Conservation (phyloP, 345 rosid species). For the Hibiscus trionum region DNA sequence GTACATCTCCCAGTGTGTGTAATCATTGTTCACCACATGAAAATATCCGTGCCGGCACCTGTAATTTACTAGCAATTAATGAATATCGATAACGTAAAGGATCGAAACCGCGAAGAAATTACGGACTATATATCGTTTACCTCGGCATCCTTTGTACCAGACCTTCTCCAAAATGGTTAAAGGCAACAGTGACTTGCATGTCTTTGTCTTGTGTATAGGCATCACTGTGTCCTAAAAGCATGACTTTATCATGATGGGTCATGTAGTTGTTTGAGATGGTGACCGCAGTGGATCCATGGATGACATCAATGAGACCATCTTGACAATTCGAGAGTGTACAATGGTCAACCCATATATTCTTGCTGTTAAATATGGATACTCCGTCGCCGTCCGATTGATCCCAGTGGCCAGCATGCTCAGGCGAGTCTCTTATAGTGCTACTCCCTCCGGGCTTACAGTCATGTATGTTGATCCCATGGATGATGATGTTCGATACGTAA, state of each 20-base stretch:
- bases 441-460: neutral
- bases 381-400: neutral
- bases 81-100: neutral
- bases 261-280: neutral
- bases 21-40: slow-evolving; percentile 1
- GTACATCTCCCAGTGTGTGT: neutral
- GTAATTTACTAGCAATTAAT: neutral
- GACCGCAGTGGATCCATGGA: neutral
- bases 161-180: neutral
- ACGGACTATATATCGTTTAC: neutral
- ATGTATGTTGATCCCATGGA: neutral
- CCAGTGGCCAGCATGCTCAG: neutral
- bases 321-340: neutral
- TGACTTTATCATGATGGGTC: slow-evolving; percentile 3
- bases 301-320: neutral
- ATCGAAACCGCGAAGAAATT: neutral
- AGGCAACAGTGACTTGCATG: slow-evolving; percentile 5
- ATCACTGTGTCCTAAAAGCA: slow-evolving; percentile 1
- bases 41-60: neutral
- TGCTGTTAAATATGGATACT: neutral
- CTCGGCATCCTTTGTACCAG: neutral
- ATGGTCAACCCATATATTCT: neutral
- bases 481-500: neutral
- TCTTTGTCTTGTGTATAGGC: neutral
- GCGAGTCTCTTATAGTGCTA: slow-evolving; percentile 18